Conservation (phyloP, 352 stramenopile species). For the Phytophthora sansomeana region DNA sequence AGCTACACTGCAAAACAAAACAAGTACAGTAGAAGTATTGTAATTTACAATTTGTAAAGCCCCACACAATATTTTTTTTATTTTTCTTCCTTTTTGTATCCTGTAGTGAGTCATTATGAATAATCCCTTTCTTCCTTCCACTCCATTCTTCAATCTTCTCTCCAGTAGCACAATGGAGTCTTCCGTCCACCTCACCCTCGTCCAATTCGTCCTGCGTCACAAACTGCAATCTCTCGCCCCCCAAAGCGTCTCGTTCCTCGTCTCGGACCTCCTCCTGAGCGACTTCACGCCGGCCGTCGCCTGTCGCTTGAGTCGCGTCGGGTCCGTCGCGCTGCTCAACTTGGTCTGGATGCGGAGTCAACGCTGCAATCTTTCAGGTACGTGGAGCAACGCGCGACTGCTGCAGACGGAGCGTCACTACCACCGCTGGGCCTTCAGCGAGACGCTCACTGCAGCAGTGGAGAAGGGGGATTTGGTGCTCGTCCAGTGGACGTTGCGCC, state of each 20-base stretch:
- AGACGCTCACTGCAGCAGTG: constrained; percentile 1
- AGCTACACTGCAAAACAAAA: too few relatives aligned
- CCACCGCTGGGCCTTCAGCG: constrained; percentile 1
- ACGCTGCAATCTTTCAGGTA: neutral
- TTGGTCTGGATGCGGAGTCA: constrained; percentile 12
- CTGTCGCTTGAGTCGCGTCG: constrained; percentile 8
- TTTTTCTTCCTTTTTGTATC: too few relatives aligned
- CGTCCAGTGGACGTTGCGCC: constrained; percentile 9
- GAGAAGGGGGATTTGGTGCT: constrained; percentile 1
- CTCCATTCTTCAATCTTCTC: too few relatives aligned
- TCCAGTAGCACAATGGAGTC: neutral
- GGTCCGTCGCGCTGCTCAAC: constrained; percentile 1
- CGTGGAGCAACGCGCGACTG: constrained; percentile 1
- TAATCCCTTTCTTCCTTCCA: too few relatives aligned
- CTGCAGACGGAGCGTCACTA: constrained; percentile 9
- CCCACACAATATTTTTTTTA: too few relatives aligned
- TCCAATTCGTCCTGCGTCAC: neutral
- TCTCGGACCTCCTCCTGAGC: constrained; percentile 16
- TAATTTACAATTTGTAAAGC: too few relatives aligned
- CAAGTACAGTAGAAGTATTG: too few relatives aligned
- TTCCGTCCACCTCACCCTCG: neutral
- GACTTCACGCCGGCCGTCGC: constrained; percentile 2
- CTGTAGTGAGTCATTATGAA: too few relatives aligned
- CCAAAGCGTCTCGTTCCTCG: neutral
- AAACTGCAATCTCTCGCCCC: neutral